Percentiles rank a stretch among this genome's conserved stretches.
These are phyloP conservation scores for Penicillium sp. DNA, from an alignment of 2,329 filamentous ascomycete genomes.

Conservation along the genomic window DNA sequence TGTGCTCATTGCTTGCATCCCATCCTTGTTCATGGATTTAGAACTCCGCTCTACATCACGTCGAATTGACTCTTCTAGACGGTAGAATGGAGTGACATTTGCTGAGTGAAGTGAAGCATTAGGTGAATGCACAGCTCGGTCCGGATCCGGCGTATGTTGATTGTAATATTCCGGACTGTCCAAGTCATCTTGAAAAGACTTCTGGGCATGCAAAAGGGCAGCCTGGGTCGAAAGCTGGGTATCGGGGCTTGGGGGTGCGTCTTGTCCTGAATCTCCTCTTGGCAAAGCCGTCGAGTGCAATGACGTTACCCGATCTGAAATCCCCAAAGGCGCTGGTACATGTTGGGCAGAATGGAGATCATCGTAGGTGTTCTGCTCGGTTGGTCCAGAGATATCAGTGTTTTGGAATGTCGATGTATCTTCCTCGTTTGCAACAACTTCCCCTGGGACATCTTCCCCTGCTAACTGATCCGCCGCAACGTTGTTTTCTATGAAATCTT, in stretches of 20 bases:
- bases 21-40: conserved; percentile 11
- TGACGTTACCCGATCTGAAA: conserved; percentile 37
- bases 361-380: conserved; percentile 27
- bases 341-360: conserved; percentile 42
- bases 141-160: conserved; percentile 13
- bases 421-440: background rate
- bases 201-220: conserved; percentile 40
- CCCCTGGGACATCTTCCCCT: background rate
- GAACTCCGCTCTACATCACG: conserved; percentile 1
- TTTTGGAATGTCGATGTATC: conserved; percentile 8
- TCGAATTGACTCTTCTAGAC: conserved; percentile 19
- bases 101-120: conserved; percentile 17
- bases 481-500: conserved; percentile 9
- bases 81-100: conserved; percentile 35
- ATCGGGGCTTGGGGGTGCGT: conserved; percentile 29
- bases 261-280: conserved; percentile 23
- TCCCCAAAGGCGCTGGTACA: conserved; percentile 28
- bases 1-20: conserved; percentile 37
- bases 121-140: conserved; percentile 14
- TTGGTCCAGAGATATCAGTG: conserved; percentile 9
- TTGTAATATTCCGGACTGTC: conserved; percentile 28
- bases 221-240: conserved; percentile 43
- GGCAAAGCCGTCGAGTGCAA: conserved; percentile 41
- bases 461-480: background rate
- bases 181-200: conserved; percentile 42